Evolutionary conservation across 768 basidiomycete species (phyloP).

Genomic region (Leccinum boreale): DNA sequence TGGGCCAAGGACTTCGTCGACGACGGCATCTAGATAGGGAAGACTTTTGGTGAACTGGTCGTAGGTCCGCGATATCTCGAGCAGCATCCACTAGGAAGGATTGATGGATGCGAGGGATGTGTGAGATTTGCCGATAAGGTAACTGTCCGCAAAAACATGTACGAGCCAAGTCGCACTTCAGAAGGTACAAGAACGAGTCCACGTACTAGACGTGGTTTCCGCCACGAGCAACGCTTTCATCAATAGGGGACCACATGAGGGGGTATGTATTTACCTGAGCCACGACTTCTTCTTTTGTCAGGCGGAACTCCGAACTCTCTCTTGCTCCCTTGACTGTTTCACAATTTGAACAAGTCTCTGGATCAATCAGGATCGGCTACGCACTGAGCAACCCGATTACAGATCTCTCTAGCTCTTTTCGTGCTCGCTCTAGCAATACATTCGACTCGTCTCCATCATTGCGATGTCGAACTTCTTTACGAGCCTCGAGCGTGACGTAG

Average conservation of each 20-base stretch:
- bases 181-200: neutral
- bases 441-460: constrained; percentile 37
- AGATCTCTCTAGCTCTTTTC: constrained; percentile 31
- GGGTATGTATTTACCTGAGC: constrained; percentile 14
- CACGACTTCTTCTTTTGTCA: constrained; percentile 30
- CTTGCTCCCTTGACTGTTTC: constrained; percentile 36
- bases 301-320: constrained; percentile 17
- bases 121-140: constrained; percentile 10
- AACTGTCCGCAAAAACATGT: constrained; percentile 2
- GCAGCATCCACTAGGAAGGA: constrained; percentile 47
- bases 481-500: constrained; percentile 32
- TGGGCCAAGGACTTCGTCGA: constrained; percentile 43
- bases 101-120: neutral
- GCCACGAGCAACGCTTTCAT: constrained; percentile 16
- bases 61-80: constrained; percentile 52
- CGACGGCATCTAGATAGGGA: constrained; percentile 53
- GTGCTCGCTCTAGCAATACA: constrained; percentile 35
- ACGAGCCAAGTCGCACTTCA: neutral
- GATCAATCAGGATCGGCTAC: neutral
- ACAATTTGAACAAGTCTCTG: neutral
- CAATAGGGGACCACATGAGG: neutral
- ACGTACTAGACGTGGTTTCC: constrained; percentile 22
- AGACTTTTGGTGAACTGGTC: constrained; percentile 48
- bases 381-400: constrained; percentile 25
- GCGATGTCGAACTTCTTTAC: constrained; percentile 31